Conservation (phyloP, 2,329 filamentous ascomycete genomes). For the Rutstroemia sp. region DNA sequence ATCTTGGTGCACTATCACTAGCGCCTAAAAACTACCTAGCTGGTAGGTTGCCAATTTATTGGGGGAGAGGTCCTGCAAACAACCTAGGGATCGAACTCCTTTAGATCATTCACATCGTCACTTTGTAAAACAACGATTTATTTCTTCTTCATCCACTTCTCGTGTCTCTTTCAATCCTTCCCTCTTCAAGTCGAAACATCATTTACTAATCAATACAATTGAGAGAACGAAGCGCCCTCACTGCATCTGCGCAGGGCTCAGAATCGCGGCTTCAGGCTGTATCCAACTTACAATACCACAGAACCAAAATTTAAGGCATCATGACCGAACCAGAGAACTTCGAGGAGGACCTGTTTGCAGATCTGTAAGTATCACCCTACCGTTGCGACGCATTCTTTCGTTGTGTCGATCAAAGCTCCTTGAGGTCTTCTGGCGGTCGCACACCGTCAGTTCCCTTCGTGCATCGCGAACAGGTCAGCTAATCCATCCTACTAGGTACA, state of each 20-base stretch:
- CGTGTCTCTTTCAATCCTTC: neutral
- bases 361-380: conserved; percentile 59
- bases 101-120: neutral
- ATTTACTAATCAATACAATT: neutral
- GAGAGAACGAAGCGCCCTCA: neutral
- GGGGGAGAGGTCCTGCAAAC: neutral
- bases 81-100: no score
- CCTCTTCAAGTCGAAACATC: neutral
- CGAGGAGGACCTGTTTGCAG: conserved; percentile 92
- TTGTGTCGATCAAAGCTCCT: neutral
- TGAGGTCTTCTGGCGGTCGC: neutral
- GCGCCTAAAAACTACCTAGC: neutral
- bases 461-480: neutral
- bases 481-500: conserved; percentile 44
- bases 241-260: neutral
- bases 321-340: conserved; percentile 80
- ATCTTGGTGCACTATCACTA: neutral
- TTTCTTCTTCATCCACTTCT: neutral
- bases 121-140: neutral
- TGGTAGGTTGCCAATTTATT: neutral
- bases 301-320: conserved; percentile 22
- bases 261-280: neutral
- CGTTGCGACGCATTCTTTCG: neutral
- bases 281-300: neutral
- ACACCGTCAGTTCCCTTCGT: neutral